Evolutionary conservation across 202 grass and related monocot species (phyloP).

Genomic region (Musa balbisiana): DNA sequence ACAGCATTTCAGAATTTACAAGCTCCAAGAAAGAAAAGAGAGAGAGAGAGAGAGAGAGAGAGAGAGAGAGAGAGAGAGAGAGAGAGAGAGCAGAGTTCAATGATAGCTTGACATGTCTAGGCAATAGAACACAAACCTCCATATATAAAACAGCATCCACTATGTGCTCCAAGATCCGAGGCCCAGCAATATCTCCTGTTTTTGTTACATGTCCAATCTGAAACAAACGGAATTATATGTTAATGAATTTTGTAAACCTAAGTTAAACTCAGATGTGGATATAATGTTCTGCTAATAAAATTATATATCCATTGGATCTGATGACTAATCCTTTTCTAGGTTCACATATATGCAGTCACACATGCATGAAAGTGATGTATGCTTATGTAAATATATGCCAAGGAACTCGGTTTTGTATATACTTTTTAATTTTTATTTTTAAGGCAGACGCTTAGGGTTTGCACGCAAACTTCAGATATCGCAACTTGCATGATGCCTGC

Average conservation of each 20-base stretch:
- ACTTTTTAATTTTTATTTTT: too few species aligned
- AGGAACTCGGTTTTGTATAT: too few species aligned
- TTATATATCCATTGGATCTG: background rate
- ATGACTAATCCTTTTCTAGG: background rate
- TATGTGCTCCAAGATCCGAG: conserved; percentile 91
- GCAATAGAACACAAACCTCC: conserved; percentile 44
- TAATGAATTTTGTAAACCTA: background rate
- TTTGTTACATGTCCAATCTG: conserved; percentile 97
- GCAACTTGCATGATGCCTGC: too few species aligned
- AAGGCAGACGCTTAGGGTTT: too few species aligned
- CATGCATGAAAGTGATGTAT: too few species aligned
- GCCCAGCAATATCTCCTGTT: conserved; percentile 84
- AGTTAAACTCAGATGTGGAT: background rate
- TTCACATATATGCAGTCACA: too few species aligned
- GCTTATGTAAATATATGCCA: too few species aligned
- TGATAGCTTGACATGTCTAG: background rate
- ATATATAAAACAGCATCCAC: conserved; percentile 98
- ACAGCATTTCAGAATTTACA: background rate
- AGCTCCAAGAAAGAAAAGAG: background rate
- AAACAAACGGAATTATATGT: conserved; percentile 21
- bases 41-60: background rate
- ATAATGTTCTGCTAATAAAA: background rate
- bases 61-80: background rate
- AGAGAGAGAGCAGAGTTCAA: background rate
- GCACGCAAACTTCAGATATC: too few species aligned